Evolutionary conservation across 768 basidiomycete genomes (phyloP), one percentile per base, ranked within the genome.

Genomic region (Tulasnella sp.): DNA sequence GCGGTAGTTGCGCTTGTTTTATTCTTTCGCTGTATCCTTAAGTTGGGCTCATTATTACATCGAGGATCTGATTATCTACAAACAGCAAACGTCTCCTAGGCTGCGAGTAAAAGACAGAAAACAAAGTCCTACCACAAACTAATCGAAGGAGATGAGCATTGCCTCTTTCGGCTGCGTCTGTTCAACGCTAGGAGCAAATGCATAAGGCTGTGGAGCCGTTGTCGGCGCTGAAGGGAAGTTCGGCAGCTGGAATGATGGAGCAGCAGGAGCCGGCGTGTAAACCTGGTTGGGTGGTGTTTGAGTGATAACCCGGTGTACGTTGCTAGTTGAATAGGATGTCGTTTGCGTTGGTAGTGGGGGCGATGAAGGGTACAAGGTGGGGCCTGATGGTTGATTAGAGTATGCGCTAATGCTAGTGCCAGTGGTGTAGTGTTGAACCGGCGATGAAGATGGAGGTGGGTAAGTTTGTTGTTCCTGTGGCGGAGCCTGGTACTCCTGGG

Each of bases 61-160:
- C n/a, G n/a, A 38, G 15, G 34, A 15, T 7, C 15, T 38, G 34
- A 38, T 38, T 15, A 38, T 38, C 34, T 1, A 43, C 9, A 43
- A 45, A 43, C n/a, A 56, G 21, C n/a, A 19, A 42, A 56, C 15
- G 27, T 24, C 42, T 26, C 7, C 24, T 9, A 30, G n/a, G 9
- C 27, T 19, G 51, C 27, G 27, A n/a, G 51, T 9, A 23, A 13
- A 50, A 19, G 10, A 27, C 51, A 9, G n/a, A 32, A 4, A 19
- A 23, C 15, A 45, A 17, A 30, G 9, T 32, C 21, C n/a, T 11
- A 23, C 23, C 13, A 41, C 34, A 3, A 19, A 42, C 43, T 27
- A 63, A 29, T 63, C 62, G 48, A 63, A 63, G 4, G 62, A 63
- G n/a, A 63, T 63, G 23, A 63, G 27, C 61, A 63, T 41, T 17